Conservation (phyloP, 2,329 filamentous ascomycete genomes). For the Trichoderma polysporum region DNA sequence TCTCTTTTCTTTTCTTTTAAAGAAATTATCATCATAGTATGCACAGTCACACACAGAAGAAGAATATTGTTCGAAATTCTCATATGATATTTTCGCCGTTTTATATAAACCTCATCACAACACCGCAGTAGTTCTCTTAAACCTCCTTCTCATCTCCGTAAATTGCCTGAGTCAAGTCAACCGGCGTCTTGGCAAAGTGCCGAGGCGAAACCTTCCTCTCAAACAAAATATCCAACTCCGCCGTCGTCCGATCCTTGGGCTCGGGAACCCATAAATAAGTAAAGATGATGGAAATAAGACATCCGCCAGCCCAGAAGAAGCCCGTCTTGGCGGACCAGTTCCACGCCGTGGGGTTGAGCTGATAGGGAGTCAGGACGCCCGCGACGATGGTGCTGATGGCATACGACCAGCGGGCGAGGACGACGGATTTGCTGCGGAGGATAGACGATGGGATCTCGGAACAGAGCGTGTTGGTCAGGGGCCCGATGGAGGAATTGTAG, state of each 20-base stretch:
- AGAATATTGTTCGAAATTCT: too few species aligned
- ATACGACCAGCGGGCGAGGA: conserved; percentile 45
- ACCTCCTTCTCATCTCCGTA: background rate
- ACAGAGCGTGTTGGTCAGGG: conserved; percentile 52
- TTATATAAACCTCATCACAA: background rate
- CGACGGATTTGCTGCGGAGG: conserved; percentile 55
- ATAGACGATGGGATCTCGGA: conserved; percentile 54
- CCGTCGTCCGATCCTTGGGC: conserved; percentile 45
- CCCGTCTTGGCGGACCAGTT: conserved; percentile 49
- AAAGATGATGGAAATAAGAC: conserved; percentile 50
- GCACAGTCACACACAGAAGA: too few species aligned
- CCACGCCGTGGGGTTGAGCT: conserved; percentile 46
- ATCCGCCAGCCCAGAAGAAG: conserved; percentile 43
- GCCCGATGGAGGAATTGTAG: conserved; percentile 56
- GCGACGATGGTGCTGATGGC: conserved; percentile 51
- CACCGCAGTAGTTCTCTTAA: background rate
- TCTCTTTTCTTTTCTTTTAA: too few species aligned
- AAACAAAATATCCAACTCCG: conserved; percentile 39
- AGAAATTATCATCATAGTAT: too few species aligned
- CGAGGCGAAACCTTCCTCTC: conserved; percentile 27
- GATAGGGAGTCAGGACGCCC: conserved; percentile 49
- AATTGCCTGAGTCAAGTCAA: conserved; percentile 14
- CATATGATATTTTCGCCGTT: background rate
- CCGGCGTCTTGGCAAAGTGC: conserved; percentile 28
- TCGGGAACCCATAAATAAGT: conserved; percentile 53